A percentile compares a stretch with the other conserved stretches of the same genome.
Evolutionary conservation across 176 grass and related monocot genomes (phyloP).

Genomic region (Chloris gayana): DNA sequence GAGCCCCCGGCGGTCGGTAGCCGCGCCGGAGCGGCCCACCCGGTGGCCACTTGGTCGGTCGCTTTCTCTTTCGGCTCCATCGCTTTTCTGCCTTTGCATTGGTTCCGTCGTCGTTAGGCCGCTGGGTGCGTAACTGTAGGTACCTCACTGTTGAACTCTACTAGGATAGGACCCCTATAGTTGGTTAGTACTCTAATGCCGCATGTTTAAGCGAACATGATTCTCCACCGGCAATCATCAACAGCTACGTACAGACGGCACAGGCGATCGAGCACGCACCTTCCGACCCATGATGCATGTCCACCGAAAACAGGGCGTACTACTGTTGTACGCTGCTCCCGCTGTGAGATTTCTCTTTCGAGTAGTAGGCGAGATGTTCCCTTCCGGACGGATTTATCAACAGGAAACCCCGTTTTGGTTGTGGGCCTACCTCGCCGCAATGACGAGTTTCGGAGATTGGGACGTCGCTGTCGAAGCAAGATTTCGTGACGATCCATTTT

Average conservation of each 20-base stretch:
- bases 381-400: not conserved
- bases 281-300: not conserved
- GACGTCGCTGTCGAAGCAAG: conserved; percentile 36
- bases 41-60: not conserved
- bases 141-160: not conserved
- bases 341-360: not conserved
- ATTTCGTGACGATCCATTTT: conserved; percentile 47
- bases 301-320: not conserved
- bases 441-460: conserved; percentile 1
- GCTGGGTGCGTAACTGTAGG: not conserved
- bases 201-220: conserved; percentile 35
- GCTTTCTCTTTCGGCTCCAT: not conserved
- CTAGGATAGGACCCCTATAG: not conserved
- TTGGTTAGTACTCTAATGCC: not conserved
- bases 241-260: too few relatives aligned
- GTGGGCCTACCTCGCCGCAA: not conserved
- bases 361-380: conserved; percentile 22
- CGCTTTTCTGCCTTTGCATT: not conserved
- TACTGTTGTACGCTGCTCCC: not conserved
- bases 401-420: not conserved
- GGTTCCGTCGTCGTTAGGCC: not conserved
- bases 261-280: not conserved
- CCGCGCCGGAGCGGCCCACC: not conserved
- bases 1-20: not conserved
- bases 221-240: conserved; percentile 31